These are phyloP conservation scores for Arthrobotrys sinensis DNA, from an alignment of 2,329 filamentous ascomycete genomes.

Conservation along the genomic window DNA sequence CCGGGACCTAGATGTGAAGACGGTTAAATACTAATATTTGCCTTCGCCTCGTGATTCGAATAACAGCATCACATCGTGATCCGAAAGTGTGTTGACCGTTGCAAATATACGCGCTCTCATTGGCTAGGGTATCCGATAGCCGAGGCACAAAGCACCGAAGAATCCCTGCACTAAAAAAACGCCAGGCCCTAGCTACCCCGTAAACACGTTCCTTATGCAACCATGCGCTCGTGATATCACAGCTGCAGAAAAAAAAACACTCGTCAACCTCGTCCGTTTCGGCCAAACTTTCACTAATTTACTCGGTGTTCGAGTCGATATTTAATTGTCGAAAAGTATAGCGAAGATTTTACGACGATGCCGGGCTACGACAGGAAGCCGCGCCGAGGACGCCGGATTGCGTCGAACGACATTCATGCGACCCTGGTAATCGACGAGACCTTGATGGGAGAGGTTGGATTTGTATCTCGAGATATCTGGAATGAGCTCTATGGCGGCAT, in stretches of 20 bases:
- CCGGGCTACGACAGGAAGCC: conserved; percentile 52
- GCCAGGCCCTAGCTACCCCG: conserved; percentile 52
- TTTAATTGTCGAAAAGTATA: not conserved
- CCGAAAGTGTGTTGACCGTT: conserved; percentile 15
- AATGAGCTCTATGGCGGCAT: conserved; percentile 81
- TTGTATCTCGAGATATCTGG: conserved; percentile 89
- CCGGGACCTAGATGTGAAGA: no score
- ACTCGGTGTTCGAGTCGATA: not conserved
- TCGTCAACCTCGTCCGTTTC: conserved; percentile 15
- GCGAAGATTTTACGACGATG: conserved; percentile 69
- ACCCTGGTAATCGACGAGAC: conserved; percentile 87
- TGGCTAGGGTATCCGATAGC: conserved; percentile 38
- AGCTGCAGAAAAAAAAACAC: conserved; percentile 7
- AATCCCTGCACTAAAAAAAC: conserved; percentile 44
- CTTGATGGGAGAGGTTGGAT: conserved; percentile 85
- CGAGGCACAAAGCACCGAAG: conserved; percentile 38
- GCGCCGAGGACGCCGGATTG: conserved; percentile 72
- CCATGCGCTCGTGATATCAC: conserved; percentile 46
- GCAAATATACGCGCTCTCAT: conserved; percentile 30
- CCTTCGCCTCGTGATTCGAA: no score
- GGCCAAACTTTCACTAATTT: conserved; percentile 3
- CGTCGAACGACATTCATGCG: conserved; percentile 71
- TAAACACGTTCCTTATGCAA: conserved; percentile 44
- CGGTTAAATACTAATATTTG: no score
- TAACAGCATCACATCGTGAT: no score